Percentiles rank a stretch among this genome's conserved stretches.
These are phyloP conservation scores for Centrapalus pauciflorus DNA, from an alignment of 129 eudicot species.

Conservation along the genomic window DNA sequence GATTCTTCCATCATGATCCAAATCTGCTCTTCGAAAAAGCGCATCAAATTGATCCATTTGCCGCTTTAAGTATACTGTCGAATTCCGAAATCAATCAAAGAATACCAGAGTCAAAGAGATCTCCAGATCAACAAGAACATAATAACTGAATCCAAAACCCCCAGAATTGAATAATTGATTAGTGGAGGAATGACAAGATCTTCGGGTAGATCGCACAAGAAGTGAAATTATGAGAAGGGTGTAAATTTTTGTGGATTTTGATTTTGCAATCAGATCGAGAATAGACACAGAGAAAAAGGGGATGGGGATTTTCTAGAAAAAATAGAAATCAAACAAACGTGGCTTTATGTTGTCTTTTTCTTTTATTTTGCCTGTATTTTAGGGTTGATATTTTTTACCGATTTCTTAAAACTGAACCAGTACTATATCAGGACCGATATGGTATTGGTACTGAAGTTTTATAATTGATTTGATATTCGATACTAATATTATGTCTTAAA, in stretches of 20 bases:
- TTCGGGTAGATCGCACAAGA: slow-evolving; percentile 14
- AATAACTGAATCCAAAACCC: slow-evolving; percentile 10
- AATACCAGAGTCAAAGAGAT: slow-evolving; percentile 1
- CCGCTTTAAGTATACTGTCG: background rate
- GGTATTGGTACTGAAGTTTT: no score
- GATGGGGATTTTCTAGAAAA: slow-evolving; percentile 14
- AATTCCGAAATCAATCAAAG: slow-evolving; percentile 7
- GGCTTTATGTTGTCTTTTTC: slow-evolving; percentile 11
- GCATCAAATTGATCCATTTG: slow-evolving; percentile 72
- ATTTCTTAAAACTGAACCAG: no score
- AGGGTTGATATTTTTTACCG: no score
- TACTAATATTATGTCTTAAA: no score
- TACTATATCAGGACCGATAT: no score
- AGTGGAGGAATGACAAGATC: background rate
- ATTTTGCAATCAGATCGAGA: slow-evolving; percentile 21
- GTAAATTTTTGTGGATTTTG: no score
- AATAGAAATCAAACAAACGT: slow-evolving; percentile 3
- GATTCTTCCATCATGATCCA: slow-evolving; percentile 87
- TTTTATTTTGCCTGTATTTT: no score
- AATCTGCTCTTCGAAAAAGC: slow-evolving; percentile 67
- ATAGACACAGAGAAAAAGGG: slow-evolving; percentile 17
- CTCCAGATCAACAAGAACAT: slow-evolving; percentile 13
- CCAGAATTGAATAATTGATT: no score
- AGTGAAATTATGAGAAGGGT: slow-evolving; percentile 5
- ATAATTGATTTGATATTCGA: no score